These are phyloP conservation scores for Oryza meridionalis DNA, from an alignment of 176 grass and related monocot genomes.

Conservation along the genomic window DNA sequence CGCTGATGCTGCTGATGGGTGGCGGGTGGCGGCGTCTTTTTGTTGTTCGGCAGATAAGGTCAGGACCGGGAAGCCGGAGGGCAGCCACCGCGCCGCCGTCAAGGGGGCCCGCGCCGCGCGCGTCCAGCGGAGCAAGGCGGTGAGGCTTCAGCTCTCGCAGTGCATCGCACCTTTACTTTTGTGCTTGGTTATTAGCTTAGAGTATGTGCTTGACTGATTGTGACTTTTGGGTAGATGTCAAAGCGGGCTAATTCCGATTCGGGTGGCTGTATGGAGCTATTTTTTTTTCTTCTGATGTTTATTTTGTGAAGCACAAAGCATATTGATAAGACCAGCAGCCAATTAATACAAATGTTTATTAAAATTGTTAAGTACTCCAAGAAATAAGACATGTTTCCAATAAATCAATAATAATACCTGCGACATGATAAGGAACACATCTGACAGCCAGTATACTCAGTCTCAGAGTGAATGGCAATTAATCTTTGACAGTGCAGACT, in stretches of 20 bases:
- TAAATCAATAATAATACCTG: not conserved
- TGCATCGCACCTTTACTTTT: not conserved
- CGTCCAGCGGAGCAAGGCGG: constrained; percentile 83
- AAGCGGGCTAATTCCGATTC: not conserved
- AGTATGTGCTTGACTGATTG: not conserved
- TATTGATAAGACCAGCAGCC: not conserved
- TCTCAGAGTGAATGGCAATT: not conserved
- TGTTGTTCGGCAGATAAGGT: constrained; percentile 56
- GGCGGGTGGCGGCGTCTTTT: not conserved
- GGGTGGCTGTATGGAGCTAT: not conserved
- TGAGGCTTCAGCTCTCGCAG: constrained; percentile 20
- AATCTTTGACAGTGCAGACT: not conserved
- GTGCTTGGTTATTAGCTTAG: not conserved
- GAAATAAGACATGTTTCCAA: not conserved
- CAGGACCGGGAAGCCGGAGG: constrained; percentile 58
- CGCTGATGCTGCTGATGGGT: not conserved
- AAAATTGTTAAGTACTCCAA: not conserved
- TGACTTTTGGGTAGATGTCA: not conserved
- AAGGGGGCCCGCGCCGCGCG: constrained; percentile 78
- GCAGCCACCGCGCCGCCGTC: constrained; percentile 48
- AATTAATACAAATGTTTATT: not conserved
- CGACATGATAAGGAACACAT: too few species aligned
- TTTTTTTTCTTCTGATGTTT: not conserved
- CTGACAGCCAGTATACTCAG: too few species aligned
- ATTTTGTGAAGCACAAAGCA: not conserved